Percentiles rank a stretch among this genome's conserved stretches.
Conservation (phyloP, 1,284 basidiomycete species). For the Microbotryomycetes sp. region DNA sequence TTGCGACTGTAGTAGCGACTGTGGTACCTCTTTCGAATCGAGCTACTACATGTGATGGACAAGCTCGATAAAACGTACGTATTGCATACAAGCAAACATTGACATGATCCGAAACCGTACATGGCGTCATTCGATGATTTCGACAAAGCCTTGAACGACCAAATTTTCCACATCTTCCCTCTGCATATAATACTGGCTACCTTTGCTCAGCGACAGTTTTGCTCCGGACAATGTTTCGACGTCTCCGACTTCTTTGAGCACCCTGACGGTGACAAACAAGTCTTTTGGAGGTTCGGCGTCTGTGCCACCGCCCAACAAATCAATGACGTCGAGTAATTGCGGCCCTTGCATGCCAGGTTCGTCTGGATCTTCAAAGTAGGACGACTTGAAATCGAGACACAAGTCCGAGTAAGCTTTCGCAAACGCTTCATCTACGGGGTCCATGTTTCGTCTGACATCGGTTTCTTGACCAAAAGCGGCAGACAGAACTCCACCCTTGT, state of each 20-base stretch:
- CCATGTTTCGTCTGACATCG: conserved; percentile 69
- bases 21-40: too few species aligned
- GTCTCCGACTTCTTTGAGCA: conserved; percentile 74
- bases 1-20: too few species aligned
- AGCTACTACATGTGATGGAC: too few species aligned
- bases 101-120: too few species aligned
- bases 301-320: conserved; percentile 66
- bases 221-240: conserved; percentile 78
- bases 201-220: conserved; percentile 76
- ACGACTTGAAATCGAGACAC: conserved; percentile 73
- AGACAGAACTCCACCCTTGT: conserved; percentile 80
- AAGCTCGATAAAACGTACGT: too few species aligned
- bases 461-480: conserved; percentile 56
- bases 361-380: conserved; percentile 38
- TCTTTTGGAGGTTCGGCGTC: conserved; percentile 65
- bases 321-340: conserved; percentile 46
- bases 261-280: conserved; percentile 66
- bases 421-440: conserved; percentile 86
- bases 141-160: conserved; percentile 82
- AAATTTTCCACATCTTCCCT: conserved; percentile 82
- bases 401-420: conserved; percentile 71
- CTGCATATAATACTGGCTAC: conserved; percentile 77
- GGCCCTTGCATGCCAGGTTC: conserved; percentile 1
- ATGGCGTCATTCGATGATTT: conserved; percentile 44
- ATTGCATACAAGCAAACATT: too few species aligned